phyloP scores from a whole-genome alignment of 768 basidiomycete species.

The Galerina sulciceps region DNA sequence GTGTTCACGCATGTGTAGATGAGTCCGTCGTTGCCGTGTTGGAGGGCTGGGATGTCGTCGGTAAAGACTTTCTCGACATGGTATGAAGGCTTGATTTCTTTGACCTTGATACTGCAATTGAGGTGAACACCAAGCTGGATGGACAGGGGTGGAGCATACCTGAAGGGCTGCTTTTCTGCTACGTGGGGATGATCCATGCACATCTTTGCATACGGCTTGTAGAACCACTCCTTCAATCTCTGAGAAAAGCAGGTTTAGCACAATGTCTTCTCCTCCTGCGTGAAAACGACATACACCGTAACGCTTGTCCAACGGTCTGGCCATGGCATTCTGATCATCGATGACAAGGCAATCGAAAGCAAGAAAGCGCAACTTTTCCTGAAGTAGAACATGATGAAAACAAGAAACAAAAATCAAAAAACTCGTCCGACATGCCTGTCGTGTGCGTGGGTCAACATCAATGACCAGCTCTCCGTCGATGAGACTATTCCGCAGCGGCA shows the following conservation, averaged over 20 bases:
- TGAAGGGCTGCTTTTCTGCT: conserved; percentile 70
- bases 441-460: conserved; percentile 81
- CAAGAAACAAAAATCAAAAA: not conserved
- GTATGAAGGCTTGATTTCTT: conserved; percentile 87
- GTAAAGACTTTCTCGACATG: conserved; percentile 85
- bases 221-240: conserved; percentile 84
- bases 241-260: conserved; percentile 29
- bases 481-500: conserved; percentile 77
- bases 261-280: conserved; percentile 13
- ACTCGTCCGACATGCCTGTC: conserved; percentile 52
- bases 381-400: conserved; percentile 12
- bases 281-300: conserved; percentile 73
- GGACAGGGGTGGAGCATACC: conserved; percentile 56
- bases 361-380: conserved; percentile 85
- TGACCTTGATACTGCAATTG: conserved; percentile 74
- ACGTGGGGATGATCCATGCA: conserved; percentile 72
- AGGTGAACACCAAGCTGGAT: not conserved
- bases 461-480: conserved; percentile 94
- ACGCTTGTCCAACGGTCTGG: conserved; percentile 78
- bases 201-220: conserved; percentile 77
- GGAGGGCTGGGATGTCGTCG: conserved; percentile 80
- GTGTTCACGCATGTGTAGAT: conserved; percentile 94
- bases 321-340: conserved; percentile 87
- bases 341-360: conserved; percentile 94
- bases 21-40: conserved; percentile 94